Conservation (phyloP, 2,329 filamentous ascomycete genomes). For the Colletotrichum horii region DNA sequence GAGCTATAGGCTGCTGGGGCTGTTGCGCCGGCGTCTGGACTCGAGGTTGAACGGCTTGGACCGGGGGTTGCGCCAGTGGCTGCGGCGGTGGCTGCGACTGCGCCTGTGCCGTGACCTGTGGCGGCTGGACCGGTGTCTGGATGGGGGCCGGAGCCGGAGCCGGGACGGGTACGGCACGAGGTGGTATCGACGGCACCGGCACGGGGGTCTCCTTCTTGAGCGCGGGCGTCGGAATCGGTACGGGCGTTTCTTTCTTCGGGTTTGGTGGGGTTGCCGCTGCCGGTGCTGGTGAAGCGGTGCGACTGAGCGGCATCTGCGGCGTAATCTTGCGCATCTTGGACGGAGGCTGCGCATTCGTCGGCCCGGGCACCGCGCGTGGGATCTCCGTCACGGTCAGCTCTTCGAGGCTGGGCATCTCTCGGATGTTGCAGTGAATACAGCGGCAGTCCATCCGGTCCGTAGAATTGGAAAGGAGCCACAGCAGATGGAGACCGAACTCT, state of each 20-base stretch:
- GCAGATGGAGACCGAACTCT: conserved; percentile 56
- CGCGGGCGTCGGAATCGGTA: conserved; percentile 1
- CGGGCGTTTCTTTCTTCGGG: conserved; percentile 13
- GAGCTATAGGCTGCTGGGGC: neutral
- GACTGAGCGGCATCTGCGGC: neutral
- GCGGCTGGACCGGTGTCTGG: neutral
- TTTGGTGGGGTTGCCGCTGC: neutral
- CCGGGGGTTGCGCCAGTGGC: neutral
- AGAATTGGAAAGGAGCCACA: conserved; percentile 57
- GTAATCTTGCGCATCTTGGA: conserved; percentile 20
- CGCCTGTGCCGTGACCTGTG: neutral
- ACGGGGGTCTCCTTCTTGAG: conserved; percentile 8
- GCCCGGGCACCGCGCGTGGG: neutral
- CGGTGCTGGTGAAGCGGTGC: conserved; percentile 3
- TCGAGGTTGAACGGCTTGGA: neutral
- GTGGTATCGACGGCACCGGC: neutral
- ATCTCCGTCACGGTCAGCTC: conserved; percentile 6
- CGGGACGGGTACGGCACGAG: neutral
- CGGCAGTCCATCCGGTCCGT: conserved; percentile 54
- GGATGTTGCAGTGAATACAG: conserved; percentile 53
- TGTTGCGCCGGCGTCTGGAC: conserved; percentile 8
- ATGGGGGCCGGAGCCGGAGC: neutral
- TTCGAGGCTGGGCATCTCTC: conserved; percentile 21
- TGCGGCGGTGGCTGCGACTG: neutral
- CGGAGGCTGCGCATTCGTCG: conserved; percentile 21